Base-by-base conservation (phyloP, 1,139 yeast species). In the Candida pseudoviswanathii region DNA sequence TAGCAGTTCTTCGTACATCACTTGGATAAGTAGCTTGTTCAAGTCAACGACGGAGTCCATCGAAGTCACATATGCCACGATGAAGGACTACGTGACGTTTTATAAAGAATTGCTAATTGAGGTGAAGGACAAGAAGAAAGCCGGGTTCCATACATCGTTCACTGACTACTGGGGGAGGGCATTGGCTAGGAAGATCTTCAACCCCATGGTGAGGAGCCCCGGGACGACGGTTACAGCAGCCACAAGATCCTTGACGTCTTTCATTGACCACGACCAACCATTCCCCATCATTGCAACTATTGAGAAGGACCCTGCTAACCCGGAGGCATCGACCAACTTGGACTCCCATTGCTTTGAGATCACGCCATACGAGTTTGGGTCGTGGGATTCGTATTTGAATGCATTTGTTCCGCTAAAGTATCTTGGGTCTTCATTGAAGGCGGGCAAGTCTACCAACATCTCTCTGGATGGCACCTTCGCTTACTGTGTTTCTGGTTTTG, bases 151-250 rank as follows among this genome's bases (percentile, higher is more conserved):
- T 21, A 67, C 85, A 1, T 80, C 89, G 0, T 70, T 85, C 36
- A 82, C 88, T 1, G 91, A 86, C 60, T 78, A 84, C 51, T 84
- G 86, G 85, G 89, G 89, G 0, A 70, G 85, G 53, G 86, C 87
- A 1, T 63, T 86, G 32, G 71, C 84, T 1, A 68, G 75, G 53
- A 68, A 68, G 34, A 68, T 82, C 31, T 81, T 80, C 49, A 69
- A 75, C 1, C 63, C 68, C 8, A 49, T 61, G 8, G 67, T 65
- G 21, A 61, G 76, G 48, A 60, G 75, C 3, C 71, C 80, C 3
- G 78, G 80, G 0, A 55, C 53, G 1, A 65, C 68, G 3, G 52
- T 67, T 3, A 57, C 72, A 0, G 58, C 65, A n/a, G 55, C 58
- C 2, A 56, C 62, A 24, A 41, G 49, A 9, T 21, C 31, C 8